These are phyloP conservation scores for Yamadazyma spencermartinsiae DNA, from an alignment of 1,139 yeast genomes.

Conservation along the genomic window DNA sequence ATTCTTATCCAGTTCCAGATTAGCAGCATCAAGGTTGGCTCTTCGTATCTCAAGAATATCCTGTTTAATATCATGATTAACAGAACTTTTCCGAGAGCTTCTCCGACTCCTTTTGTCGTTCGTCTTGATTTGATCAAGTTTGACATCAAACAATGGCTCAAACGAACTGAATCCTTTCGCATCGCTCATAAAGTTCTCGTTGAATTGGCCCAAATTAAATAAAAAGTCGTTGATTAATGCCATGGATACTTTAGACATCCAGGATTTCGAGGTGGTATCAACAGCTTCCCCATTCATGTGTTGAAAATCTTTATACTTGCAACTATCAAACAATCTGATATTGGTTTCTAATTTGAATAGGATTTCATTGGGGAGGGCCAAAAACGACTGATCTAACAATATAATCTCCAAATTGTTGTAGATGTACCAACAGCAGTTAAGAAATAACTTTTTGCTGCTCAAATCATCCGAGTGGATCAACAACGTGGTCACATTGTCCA, in stretches of 20 bases:
- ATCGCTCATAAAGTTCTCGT: slow-evolving; percentile 52
- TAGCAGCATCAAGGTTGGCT: slow-evolving; percentile 5
- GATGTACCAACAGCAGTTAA: slow-evolving; percentile 67
- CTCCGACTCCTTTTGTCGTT: slow-evolving; percentile 21
- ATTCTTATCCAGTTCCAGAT: slow-evolving; percentile 2
- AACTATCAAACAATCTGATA: slow-evolving; percentile 27
- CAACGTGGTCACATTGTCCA: slow-evolving; percentile 62
- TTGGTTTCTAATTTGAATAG: slow-evolving; percentile 30
- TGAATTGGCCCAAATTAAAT: slow-evolving; percentile 36
- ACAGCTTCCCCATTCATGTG: slow-evolving; percentile 17
- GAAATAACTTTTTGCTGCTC: slow-evolving; percentile 55
- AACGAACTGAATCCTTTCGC: slow-evolving; percentile 40
- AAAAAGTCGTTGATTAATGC: slow-evolving; percentile 30
- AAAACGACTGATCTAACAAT: slow-evolving; percentile 48
- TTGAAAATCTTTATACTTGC: slow-evolving; percentile 26
- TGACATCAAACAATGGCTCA: slow-evolving; percentile 50
- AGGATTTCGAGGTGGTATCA: slow-evolving; percentile 8
- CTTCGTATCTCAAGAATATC: slow-evolving; percentile 28
- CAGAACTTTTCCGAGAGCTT: slow-evolving; percentile 31
- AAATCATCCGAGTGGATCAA: slow-evolving; percentile 54
- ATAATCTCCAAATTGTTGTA: slow-evolving; percentile 65
- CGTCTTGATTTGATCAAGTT: slow-evolving; percentile 20
- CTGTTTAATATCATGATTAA: slow-evolving; percentile 9
- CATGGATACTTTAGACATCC: slow-evolving; percentile 26
- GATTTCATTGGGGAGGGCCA: slow-evolving; percentile 29